These are phyloP conservation scores for Wilcoxina mikolae DNA, from an alignment of 495 filamentous ascomycete species.

Conservation along the genomic window DNA sequence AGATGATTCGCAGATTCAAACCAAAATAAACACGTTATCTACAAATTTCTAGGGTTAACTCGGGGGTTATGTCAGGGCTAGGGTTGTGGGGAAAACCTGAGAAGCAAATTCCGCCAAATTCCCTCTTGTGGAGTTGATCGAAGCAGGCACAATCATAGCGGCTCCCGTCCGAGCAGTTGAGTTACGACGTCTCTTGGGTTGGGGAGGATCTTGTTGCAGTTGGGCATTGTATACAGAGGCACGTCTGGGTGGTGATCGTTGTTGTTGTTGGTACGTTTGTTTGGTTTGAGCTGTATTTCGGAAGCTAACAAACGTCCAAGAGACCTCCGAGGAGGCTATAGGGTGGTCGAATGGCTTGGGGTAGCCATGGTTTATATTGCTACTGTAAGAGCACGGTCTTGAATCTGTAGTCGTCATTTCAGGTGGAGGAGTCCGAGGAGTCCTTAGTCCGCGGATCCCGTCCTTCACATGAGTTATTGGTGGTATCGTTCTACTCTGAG, in stretches of 20 bases:
- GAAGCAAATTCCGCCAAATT: constrained; percentile 70
- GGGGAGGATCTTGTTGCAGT: neutral
- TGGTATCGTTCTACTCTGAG: neutral
- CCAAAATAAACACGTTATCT: constrained; percentile 98
- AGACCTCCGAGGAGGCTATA: constrained; percentile 15
- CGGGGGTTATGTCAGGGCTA: neutral
- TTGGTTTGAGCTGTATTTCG: constrained; percentile 2
- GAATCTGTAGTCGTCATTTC: constrained; percentile 21
- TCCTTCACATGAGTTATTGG: neutral
- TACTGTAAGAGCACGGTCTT: constrained; percentile 12
- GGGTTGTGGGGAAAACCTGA: constrained; percentile 37
- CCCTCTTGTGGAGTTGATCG: constrained; percentile 59
- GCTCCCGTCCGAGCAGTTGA: constrained; percentile 14
- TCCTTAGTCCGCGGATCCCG: constrained; percentile 20
- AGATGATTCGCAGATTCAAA: constrained; percentile 78
- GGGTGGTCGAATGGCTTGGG: constrained; percentile 25
- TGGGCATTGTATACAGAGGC: neutral
- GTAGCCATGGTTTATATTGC: constrained; percentile 16
- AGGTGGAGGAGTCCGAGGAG: constrained; percentile 23
- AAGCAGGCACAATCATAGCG: constrained; percentile 41
- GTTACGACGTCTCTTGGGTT: constrained; percentile 5
- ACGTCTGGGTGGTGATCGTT: neutral
- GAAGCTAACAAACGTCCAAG: constrained; percentile 20
- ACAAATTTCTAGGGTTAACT: neutral
- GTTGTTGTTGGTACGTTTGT: neutral